Evolutionary conservation across 2,329 filamentous ascomycete genomes (phyloP), one percentile per base, ranked within the genome.

Genomic region (Ophiostoma piceae): DNA sequence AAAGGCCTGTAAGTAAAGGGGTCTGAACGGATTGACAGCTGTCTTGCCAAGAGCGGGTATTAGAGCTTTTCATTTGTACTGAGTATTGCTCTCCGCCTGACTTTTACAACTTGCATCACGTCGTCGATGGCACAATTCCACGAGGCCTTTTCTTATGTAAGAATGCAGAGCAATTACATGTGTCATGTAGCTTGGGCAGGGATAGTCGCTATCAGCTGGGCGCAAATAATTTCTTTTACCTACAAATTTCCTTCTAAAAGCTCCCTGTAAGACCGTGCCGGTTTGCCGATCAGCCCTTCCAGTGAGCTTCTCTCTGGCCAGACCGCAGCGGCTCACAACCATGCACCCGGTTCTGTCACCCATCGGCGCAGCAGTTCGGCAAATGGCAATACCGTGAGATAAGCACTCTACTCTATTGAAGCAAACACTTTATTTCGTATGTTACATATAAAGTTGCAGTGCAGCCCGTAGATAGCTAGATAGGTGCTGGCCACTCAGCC

Each of bases 11-110:
- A 29, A 29, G 26, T 47, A 16, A 47, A 47, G 43, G 43, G 43
- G 19, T 47, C 43, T 47, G 51, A 11, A 26, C 51, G n/a, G 5
- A 57, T 57, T 29, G 51, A 57, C 51, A n/a, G 51, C 51, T 22
- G 47, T 54, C 47, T 57, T 57, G 16, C 51, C 51, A 57, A 57
- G 51, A 57, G 16, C 51, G 51, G 51, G n/a, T n/a, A n/a, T n/a
- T 26, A 57, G 51, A 26, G 6, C 12, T 41, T n/a, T n/a, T n/a
- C n/a, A n/a, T n/a, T n/a, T n/a, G n/a, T n/a, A n/a, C n/a, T n/a
- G n/a, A n/a, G n/a, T n/a, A n/a, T n/a, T n/a, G n/a, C n/a, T n/a
- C n/a, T n/a, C n/a, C n/a, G n/a, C n/a, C n/a, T n/a, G n/a, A n/a
- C n/a, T n/a, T 29, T 29, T 29, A 29, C n/a, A 29, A 29, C 51